Evolutionary conservation across 2,329 filamentous ascomycete species (phyloP).

Genomic region (Coniochaeta hoffmannii): DNA sequence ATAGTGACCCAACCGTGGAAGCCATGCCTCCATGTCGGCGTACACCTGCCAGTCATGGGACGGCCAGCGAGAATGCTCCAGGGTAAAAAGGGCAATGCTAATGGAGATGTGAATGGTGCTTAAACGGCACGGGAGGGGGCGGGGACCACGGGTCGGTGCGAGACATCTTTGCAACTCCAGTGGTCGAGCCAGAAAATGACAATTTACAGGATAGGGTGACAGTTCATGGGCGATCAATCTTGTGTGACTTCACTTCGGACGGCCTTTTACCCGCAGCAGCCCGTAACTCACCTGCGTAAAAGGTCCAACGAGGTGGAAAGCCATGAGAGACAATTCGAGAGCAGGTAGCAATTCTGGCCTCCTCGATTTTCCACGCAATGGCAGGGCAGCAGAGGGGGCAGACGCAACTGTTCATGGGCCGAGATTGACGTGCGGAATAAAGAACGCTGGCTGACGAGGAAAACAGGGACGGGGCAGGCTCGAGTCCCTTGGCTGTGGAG

Average conservation of each 20-base stretch:
- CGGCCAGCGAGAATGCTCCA: no score
- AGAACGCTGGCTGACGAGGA: not conserved
- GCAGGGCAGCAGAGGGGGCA: not conserved
- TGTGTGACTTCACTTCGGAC: not conserved
- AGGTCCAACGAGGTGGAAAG: not conserved
- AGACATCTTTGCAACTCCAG: not conserved
- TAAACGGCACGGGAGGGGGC: not conserved
- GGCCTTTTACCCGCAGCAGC: not conserved
- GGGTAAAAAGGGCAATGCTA: no score
- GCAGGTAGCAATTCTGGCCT: not conserved
- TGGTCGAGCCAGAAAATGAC: not conserved
- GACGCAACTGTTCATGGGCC: not conserved
- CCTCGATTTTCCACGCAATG: not conserved
- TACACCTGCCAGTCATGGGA: no score
- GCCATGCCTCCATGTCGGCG: no score
- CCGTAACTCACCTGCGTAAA: not conserved
- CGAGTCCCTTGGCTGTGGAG: not conserved
- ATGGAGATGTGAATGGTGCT: not conserved
- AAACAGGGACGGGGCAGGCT: not conserved
- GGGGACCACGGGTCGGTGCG: not conserved
- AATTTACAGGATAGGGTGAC: not conserved
- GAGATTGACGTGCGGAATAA: not conserved
- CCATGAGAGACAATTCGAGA: not conserved
- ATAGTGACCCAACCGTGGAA: no score
- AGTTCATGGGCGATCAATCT: not conserved